Conservation (phyloP, 2,329 filamentous ascomycete species). For the Sporothrix humicola region DNA sequence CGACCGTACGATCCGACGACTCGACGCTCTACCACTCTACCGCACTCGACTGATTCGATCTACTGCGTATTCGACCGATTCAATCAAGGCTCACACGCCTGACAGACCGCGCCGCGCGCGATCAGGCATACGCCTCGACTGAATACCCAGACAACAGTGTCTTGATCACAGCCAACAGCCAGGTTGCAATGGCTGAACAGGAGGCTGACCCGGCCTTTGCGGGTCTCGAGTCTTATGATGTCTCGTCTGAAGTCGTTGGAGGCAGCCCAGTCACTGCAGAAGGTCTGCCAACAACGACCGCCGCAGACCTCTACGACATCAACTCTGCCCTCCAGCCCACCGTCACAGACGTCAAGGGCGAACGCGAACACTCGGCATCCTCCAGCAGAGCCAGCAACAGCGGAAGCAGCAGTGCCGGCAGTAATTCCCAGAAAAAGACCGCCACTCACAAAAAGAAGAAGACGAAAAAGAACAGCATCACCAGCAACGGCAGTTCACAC, state of each 20-base stretch:
- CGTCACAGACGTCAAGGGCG: constrained; percentile 17
- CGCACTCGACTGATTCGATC: neutral
- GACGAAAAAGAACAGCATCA: constrained; percentile 21
- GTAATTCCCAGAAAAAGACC: neutral
- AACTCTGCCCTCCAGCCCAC: neutral
- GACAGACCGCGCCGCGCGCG: constrained; percentile 26
- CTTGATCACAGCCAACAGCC: neutral
- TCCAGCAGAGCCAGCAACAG: constrained; percentile 30
- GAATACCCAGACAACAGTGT: neutral
- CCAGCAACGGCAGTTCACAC: neutral
- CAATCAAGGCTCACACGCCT: neutral
- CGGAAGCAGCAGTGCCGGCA: constrained; percentile 28
- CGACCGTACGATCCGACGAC: neutral
- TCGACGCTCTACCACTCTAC: constrained; percentile 2
- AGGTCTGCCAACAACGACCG: neutral
- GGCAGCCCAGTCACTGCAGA: constrained; percentile 4
- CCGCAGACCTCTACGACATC: neutral
- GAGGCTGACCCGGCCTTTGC: constrained; percentile 35
- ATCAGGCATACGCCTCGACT: constrained; percentile 1
- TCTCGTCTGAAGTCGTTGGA: constrained; percentile 18
- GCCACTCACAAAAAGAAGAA: neutral
- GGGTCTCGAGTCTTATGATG: constrained; percentile 38
- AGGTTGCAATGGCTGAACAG: constrained; percentile 37
- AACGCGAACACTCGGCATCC: neutral
- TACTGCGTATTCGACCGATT: neutral